phyloP scores from a whole-genome alignment of 768 basidiomycete genomes.

The Gymnopilus junonius region DNA sequence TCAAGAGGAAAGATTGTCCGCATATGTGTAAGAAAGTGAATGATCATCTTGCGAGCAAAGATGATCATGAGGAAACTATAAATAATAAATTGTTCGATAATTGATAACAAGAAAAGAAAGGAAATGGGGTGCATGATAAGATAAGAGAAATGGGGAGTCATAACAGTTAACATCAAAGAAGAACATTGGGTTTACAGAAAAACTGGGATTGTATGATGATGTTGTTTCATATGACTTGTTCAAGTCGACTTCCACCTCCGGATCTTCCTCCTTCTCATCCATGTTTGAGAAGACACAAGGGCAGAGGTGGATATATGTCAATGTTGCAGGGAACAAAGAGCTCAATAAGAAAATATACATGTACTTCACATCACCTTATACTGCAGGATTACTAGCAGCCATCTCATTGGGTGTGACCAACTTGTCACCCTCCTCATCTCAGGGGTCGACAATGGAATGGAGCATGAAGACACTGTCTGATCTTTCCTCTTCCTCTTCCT shows the following conservation, averaged over 20 bases:
- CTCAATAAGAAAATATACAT: slow-evolving; percentile 50
- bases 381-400: slow-evolving; percentile 40
- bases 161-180: slow-evolving; percentile 63
- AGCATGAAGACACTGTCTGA: slow-evolving; percentile 28
- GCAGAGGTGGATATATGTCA: slow-evolving; percentile 60
- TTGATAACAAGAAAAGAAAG: too few relatives aligned
- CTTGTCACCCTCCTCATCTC: slow-evolving; percentile 48
- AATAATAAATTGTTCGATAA: too few relatives aligned
- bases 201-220: slow-evolving; percentile 59
- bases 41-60: too few relatives aligned
- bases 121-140: too few relatives aligned
- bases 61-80: too few relatives aligned
- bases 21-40: too few relatives aligned
- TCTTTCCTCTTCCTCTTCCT: background rate
- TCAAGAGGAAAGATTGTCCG: too few relatives aligned
- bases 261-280: too few relatives aligned
- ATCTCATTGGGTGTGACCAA: slow-evolving; percentile 62
- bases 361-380: slow-evolving; percentile 44
- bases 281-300: slow-evolving; percentile 31
- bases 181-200: slow-evolving; percentile 58
- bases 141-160: slow-evolving; percentile 56
- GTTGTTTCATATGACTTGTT: slow-evolving; percentile 60
- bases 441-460: slow-evolving; percentile 40
- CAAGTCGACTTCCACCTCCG: too few relatives aligned
- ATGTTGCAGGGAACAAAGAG: slow-evolving; percentile 61